Base-by-base conservation (phyloP, 495 filamentous ascomycete species). In the Penicillium samsonianum region DNA sequence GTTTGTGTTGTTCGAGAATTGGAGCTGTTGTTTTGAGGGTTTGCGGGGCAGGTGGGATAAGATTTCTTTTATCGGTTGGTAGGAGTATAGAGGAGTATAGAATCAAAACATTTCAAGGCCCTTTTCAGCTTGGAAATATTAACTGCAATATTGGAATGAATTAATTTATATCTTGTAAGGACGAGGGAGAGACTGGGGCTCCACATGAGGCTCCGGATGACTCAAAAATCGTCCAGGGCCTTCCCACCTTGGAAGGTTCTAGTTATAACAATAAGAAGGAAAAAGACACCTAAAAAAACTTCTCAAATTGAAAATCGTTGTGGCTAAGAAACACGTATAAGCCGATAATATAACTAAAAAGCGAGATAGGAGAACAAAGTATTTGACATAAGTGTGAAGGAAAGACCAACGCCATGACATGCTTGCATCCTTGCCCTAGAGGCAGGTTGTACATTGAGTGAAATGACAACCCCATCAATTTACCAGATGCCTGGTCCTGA, bases 361-460 rank as follows among this genome's bases (percentile, higher is more conserved):
- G 52, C 17, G 53, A 62, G 49, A 55, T 38, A 50, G 45, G 55
- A 41, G 33, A 48, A 59, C 42, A 40, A 48, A 33, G 58, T 65
- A 49, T 25, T 51, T 26, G 38, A 50, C 57, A 60, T 23, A 35
- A 52, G 55, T 43, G 58, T 20, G 47, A 62, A 56, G 33, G 17
- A 26, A 52, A 61, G 56, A 61, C 64, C 47, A 69, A 69, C 67
- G 67, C 67, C 67, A 47, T 61, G 58, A 67, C 52, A 69, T 69
- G 67, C 67, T 61, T 60, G 55, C 59, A 53, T 44, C 42, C 30
- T 47, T 16, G 54, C 49, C 57, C 46, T 52, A 20, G 50, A 59
- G 43, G 14, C 26, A 33, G 30, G n/a, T 52, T 33, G 41, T 20
- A 53, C 53, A 45, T 47, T 38, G 12, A 22, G 11, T 17, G 26